These are phyloP conservation scores for Rheum nobile DNA, from an alignment of 148 eudicot genomes.

Conservation along the genomic window DNA sequence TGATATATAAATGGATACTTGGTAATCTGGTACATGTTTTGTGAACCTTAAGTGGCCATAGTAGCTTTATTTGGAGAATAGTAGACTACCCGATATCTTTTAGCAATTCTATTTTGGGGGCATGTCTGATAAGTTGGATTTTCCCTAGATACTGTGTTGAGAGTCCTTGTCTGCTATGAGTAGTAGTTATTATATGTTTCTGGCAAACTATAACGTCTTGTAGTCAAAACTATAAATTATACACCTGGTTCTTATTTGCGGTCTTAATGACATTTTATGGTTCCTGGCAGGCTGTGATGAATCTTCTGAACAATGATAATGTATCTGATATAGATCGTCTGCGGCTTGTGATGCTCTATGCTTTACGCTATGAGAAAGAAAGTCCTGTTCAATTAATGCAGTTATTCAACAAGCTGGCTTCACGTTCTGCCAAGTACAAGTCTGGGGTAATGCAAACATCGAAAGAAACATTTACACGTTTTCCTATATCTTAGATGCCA, in stretches of 20 bases:
- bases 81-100: not conserved
- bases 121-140: not conserved
- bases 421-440: slow-evolving; percentile 84
- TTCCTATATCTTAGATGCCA: not conserved
- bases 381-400: slow-evolving; percentile 98
- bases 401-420: slow-evolving; percentile 80
- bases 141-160: not conserved
- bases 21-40: not conserved
- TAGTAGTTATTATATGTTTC: not conserved
- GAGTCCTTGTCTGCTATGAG: not conserved
- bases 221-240: not conserved
- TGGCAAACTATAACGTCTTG: not conserved
- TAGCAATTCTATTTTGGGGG: not conserved
- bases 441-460: slow-evolving; percentile 65
- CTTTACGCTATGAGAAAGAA: slow-evolving; percentile 96
- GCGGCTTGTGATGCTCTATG: slow-evolving; percentile 91
- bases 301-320: slow-evolving; percentile 64
- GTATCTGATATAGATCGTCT: slow-evolving; percentile 87
- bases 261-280: not conserved
- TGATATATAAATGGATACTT: not conserved
- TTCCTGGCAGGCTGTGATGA: slow-evolving; percentile 77
- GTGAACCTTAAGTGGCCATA: not conserved
- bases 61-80: not conserved
- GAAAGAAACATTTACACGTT: not conserved
- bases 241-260: not conserved